Evolutionary conservation across 345 rosid species (phyloP).

Genomic region (Arabis alpina): DNA sequence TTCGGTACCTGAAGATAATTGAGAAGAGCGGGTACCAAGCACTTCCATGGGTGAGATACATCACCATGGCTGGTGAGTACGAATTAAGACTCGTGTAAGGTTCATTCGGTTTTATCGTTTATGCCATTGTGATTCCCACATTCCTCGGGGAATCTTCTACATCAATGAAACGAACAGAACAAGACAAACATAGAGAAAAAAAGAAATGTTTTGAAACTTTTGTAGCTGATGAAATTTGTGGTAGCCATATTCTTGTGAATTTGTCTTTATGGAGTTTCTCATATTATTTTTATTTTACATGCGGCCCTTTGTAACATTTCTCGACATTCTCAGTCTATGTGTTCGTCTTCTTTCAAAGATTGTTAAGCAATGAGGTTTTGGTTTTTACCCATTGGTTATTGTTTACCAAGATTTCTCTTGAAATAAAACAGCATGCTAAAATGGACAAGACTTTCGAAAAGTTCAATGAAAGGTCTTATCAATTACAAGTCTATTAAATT

Average conservation of each 20-base stretch:
- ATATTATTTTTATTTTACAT: not conserved
- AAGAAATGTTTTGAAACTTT: conserved; percentile 2
- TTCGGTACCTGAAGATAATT: conserved; percentile 91
- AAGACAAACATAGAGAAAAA: conserved; percentile 21
- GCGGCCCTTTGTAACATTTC: conserved; percentile 17
- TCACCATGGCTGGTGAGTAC: conserved; percentile 97
- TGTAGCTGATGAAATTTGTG: conserved; percentile 24
- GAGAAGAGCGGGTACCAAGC: conserved; percentile 97
- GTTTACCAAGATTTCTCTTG: too few species aligned
- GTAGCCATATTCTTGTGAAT: conserved; percentile 33
- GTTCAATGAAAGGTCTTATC: too few species aligned
- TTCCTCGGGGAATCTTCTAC: conserved; percentile 2
- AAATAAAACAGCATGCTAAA: too few species aligned
- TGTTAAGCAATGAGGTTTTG: not conserved
- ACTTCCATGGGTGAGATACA: conserved; percentile 98
- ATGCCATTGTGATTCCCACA: conserved; percentile 15
- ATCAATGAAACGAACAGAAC: not conserved
- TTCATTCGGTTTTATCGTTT: conserved; percentile 17
- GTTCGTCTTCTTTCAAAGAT: not conserved
- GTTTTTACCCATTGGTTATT: too few species aligned
- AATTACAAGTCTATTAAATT: too few species aligned
- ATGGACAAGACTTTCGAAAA: too few species aligned
- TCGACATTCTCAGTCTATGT: conserved; percentile 15
- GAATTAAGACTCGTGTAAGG: conserved; percentile 74
- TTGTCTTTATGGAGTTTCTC: conserved; percentile 17